phyloP scores from a whole-genome alignment of 768 basidiomycete species.

The Fomitopsis serialis region DNA sequence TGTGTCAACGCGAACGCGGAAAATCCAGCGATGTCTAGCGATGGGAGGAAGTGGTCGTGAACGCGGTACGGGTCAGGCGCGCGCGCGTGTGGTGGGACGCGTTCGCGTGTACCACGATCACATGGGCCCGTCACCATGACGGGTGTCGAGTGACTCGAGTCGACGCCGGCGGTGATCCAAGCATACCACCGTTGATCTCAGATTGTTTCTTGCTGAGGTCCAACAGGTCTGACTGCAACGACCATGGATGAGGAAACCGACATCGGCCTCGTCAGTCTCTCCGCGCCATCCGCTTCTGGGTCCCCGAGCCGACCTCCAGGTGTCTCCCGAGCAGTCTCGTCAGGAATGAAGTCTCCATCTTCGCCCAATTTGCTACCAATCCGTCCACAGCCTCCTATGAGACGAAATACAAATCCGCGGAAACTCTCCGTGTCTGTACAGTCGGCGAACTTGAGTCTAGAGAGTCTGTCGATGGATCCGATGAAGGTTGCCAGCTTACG shows the following conservation, averaged over 20 bases:
- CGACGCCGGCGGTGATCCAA: neutral
- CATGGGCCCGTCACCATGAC: neutral
- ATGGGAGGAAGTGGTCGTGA: neutral
- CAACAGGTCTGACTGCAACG: neutral
- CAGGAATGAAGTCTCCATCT: constrained; percentile 28
- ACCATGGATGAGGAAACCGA: constrained; percentile 19
- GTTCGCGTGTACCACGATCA: neutral
- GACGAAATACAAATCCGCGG: constrained; percentile 44
- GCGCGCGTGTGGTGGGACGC: neutral
- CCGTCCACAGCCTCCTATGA: constrained; percentile 25
- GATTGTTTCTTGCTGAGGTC: no score
- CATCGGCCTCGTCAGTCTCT: constrained; percentile 21
- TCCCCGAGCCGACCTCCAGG: neutral
- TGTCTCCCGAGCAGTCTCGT: neutral
- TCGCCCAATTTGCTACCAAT: constrained; percentile 21
- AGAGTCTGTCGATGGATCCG: constrained; percentile 41
- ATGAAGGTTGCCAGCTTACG: constrained; percentile 46
- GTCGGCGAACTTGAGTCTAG: constrained; percentile 20
- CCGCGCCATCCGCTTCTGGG: constrained; percentile 6
- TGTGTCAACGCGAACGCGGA: no score
- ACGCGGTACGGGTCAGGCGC: neutral
- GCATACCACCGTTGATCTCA: no score
- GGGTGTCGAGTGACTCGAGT: neutral
- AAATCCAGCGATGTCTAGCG: no score
- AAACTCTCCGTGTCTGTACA: constrained; percentile 23